phyloP scores from a whole-genome alignment of 352 stramenopile species.

The Blastocystis hominis region DNA sequence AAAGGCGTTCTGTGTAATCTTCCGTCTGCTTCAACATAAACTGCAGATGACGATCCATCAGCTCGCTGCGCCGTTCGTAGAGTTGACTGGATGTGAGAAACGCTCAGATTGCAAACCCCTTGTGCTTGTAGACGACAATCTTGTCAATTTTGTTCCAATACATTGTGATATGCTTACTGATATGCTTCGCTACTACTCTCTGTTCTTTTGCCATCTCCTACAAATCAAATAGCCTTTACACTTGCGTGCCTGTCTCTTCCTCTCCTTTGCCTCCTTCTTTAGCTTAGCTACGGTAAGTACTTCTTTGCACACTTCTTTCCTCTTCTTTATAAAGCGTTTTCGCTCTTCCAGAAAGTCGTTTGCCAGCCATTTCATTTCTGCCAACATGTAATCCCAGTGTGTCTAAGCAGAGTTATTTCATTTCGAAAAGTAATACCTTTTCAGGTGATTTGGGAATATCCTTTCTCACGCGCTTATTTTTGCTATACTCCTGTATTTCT shows the following conservation, averaged over 20 bases:
- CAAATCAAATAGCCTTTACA: background rate
- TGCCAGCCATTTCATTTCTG: conserved; percentile 77
- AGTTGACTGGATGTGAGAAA: conserved; percentile 1
- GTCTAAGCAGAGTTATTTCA: background rate
- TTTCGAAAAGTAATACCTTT: background rate
- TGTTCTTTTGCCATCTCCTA: conserved; percentile 5
- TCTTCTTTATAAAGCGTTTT: conserved; percentile 71
- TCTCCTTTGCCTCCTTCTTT: conserved; percentile 59
- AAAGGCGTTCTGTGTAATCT: conserved; percentile 79
- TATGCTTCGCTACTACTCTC: conserved; percentile 28
- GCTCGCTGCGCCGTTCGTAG: conserved; percentile 64
- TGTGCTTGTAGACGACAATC: conserved; percentile 91
- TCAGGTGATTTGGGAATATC: background rate
- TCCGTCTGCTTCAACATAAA: conserved; percentile 89
- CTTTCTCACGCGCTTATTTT: background rate
- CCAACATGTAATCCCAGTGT: conserved; percentile 61
- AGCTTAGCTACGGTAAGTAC: conserved; percentile 67
- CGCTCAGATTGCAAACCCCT: conserved; percentile 59
- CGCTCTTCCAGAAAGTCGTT: conserved; percentile 80
- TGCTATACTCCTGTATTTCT: background rate
- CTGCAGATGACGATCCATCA: conserved; percentile 90
- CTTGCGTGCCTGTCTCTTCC: conserved; percentile 37
- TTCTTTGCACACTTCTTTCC: conserved; percentile 69
- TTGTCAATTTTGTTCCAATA: conserved; percentile 96
- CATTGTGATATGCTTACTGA: conserved; percentile 75